These are phyloP conservation scores for Pseudocercospora musae DNA, from an alignment of 2,329 filamentous ascomycete species.

Conservation along the genomic window DNA sequence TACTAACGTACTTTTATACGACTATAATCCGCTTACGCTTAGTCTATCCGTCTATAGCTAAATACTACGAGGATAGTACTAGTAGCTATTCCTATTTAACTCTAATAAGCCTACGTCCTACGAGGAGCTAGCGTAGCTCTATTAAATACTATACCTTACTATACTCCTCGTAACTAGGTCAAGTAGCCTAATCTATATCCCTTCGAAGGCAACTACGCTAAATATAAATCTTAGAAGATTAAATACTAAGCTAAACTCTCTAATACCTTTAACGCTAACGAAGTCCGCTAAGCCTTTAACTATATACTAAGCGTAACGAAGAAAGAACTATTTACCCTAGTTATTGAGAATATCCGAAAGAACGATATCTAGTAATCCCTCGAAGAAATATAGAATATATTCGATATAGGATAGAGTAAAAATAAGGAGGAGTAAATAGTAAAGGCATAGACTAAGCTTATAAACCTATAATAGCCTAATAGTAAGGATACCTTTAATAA, in stretches of 20 bases:
- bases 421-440: not conserved
- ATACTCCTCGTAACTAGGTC: not conserved
- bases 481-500: not conserved
- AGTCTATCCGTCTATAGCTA: too few relatives aligned
- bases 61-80: not conserved
- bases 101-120: not conserved
- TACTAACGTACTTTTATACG: not conserved
- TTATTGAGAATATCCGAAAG: not conserved
- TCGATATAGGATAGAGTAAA: not conserved
- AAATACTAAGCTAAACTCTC: not conserved
- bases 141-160: not conserved
- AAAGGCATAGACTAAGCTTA: not conserved
- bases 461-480: too few relatives aligned
- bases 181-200: not conserved
- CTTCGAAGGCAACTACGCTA: not conserved
- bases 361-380: not conserved
- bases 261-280: not conserved
- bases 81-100: not conserved
- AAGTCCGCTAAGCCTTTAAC: too few relatives aligned
- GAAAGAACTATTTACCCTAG: not conserved
- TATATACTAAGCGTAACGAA: not conserved
- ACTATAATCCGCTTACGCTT: not conserved
- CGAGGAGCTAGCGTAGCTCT: not conserved
- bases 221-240: not conserved
- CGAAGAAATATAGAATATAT: not conserved